Base-by-base conservation (phyloP, 164 flowering plant species). In the Magnolia sinica region DNA sequence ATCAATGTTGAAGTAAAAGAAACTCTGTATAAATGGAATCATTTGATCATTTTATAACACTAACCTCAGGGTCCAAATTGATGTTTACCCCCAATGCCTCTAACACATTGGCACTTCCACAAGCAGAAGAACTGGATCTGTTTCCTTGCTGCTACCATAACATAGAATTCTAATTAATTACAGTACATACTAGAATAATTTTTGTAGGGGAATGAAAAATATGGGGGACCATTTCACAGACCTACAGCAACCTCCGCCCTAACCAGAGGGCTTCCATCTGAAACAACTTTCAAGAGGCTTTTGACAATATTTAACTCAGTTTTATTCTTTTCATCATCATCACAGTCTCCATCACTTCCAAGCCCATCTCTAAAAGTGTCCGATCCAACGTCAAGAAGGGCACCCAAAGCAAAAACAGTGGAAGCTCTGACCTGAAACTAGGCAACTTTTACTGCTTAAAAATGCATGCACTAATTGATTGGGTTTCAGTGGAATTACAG, bases 261-360 rank as follows among this genome's bases (percentile, higher is more conserved):
- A 72, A 96, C 99, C 58, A 96, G 82, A 11, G 98, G 98, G 74
- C 98, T 94, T 82, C 99, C 99, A 87, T 96, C 99, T 58, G 96
- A 87, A 80, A 86, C 90, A 78, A 89, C 90, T 87, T 75, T 88
- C 78, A 92, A 80, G 74, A 96, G 87, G 84, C 88, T 89, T 81
- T 82, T 91, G 67, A 96, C 80, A 74, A 96, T 91, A 81, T 81
- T 82, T 77, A 83, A 80, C 80, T 93, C 98, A 80, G 90, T 89
- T 83, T 83, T 89, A 85, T 81, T 77, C 77, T 88, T 96, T 85
- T 93, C 95, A 85, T 91, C 97, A 86, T 91, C 97, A 90, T 94
- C 97, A 87, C 66, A 82, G 22, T 90, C 95, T 74, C 88, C 96
- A 82, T 90, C 94, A 70, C 87, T 94, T 58, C 76, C 86, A 82